Evolutionary conservation across 2,329 filamentous ascomycete species (phyloP).

Genomic region (Fusarium dimerum): DNA sequence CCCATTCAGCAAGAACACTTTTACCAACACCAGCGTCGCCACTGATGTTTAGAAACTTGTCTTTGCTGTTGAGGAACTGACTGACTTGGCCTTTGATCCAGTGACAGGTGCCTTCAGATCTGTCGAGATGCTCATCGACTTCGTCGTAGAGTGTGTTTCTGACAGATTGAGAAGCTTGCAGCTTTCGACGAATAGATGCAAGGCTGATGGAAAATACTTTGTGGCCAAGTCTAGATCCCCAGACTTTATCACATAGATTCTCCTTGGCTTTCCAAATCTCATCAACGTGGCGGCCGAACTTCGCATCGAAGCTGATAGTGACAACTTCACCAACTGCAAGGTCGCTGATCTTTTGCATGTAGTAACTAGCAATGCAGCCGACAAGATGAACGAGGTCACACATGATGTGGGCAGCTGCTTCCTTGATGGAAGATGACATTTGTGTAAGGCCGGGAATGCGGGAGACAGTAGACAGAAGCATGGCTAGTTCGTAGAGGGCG

Average conservation of each 20-base stretch:
- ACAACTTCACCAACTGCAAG: slow-evolving; percentile 24
- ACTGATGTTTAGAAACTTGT: slow-evolving; percentile 38
- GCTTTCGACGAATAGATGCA: slow-evolving; percentile 32
- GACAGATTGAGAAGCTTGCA: slow-evolving; percentile 33
- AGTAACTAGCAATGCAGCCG: slow-evolving; percentile 37
- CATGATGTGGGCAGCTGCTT: slow-evolving; percentile 37
- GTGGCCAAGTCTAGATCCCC: slow-evolving; percentile 35
- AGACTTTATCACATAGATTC: slow-evolving; percentile 36
- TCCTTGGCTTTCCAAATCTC: slow-evolving; percentile 37
- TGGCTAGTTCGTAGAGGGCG: slow-evolving; percentile 40
- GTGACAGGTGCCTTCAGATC: slow-evolving; percentile 41
- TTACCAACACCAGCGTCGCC: slow-evolving; percentile 38
- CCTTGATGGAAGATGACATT: slow-evolving; percentile 32
- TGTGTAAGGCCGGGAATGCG: slow-evolving; percentile 39
- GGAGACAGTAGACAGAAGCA: slow-evolving; percentile 38
- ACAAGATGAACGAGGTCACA: slow-evolving; percentile 37
- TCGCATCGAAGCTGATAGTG: slow-evolving; percentile 38
- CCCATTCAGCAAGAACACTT: slow-evolving; percentile 41
- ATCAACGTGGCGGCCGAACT: slow-evolving; percentile 37
- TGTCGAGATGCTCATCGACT: slow-evolving; percentile 38
- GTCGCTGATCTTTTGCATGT: slow-evolving; percentile 36
- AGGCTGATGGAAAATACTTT: slow-evolving; percentile 26
- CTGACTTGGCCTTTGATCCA: slow-evolving; percentile 39
- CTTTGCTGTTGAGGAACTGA: slow-evolving; percentile 36
- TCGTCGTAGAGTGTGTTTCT: slow-evolving; percentile 34